Base-by-base conservation (phyloP, 2,329 filamentous ascomycete genomes). In the Nigrospora osmanthi region DNA sequence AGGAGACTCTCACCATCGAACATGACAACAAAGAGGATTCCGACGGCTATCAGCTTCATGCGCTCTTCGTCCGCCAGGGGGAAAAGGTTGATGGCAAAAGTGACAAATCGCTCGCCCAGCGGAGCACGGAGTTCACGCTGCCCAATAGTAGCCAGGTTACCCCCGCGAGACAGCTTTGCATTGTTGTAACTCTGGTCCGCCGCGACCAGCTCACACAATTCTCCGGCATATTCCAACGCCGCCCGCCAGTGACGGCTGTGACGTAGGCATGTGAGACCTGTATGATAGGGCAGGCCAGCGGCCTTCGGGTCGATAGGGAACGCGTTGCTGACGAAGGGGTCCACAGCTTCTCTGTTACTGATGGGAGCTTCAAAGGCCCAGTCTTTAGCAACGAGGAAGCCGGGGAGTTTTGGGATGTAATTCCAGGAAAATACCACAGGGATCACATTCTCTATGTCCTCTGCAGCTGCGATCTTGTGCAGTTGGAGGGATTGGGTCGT, bases 21-120 rank as follows among this genome's bases (percentile, higher is more conserved):
- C 38, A 39, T 39, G 12, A 39, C 38, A 14, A 39, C 38, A 9
- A 39, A 39, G 10, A 39, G 38, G 14, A 39, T 39, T 6, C 38
- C 38, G 23, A 39, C 38, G 14, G 38, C 38, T 6, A 39, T 39
- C 38, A 39, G 38, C 38, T 39, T 39, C 38, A 39, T 39, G 38
- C 38, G 23, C 38, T 39, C 38, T 15, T 39, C 38, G 23, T 39
- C 38, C 9, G 38, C 38, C 23, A 30, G 28, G 38, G 38, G 38
- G 15, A 39, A 39, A 23, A 39, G 38, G 15, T 39, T 39, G 38
- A 39, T 39, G 38, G 38, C 38, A 11, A 39, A 39, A 6, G 38
- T 39, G 14, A 39, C 38, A 15, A 39, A 39, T 12, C 38, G 38
- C 38, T 39, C 38, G 4, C 38, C 38, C 7, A 39, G 23, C 13